Evolutionary conservation across 768 basidiomycete species (phyloP).

Genomic region (Trametes coccinea): DNA sequence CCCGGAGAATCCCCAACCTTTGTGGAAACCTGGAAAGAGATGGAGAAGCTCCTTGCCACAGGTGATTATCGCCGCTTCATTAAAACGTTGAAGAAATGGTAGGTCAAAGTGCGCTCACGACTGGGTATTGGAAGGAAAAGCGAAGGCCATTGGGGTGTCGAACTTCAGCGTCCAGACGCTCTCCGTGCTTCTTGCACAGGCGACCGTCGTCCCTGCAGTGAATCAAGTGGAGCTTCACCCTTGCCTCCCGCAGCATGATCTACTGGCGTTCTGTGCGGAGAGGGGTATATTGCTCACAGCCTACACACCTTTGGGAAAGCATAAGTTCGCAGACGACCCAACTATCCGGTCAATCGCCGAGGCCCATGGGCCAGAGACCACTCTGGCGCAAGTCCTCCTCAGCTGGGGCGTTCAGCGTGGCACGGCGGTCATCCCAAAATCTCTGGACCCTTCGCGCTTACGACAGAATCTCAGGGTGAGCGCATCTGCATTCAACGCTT

Average conservation of each 20-base stretch:
- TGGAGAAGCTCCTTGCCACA: conserved; percentile 35
- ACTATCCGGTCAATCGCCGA: conserved; percentile 42
- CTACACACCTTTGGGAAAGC: conserved; percentile 50
- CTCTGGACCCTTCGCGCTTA: conserved; percentile 44
- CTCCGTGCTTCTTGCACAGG: conserved; percentile 43
- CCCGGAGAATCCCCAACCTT: conserved; percentile 32
- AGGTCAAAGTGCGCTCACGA: not conserved
- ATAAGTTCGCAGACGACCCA: conserved; percentile 45
- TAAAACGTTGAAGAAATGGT: too few species aligned
- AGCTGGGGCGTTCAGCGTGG: conserved; percentile 51
- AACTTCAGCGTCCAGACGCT: conserved; percentile 46
- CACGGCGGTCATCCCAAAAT: conserved; percentile 46
- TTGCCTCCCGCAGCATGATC: conserved; percentile 60
- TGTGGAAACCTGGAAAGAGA: conserved; percentile 37
- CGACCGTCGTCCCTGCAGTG: conserved; percentile 58
- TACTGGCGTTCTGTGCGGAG: conserved; percentile 54
- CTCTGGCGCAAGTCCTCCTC: conserved; percentile 48
- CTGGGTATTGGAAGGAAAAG: conserved; percentile 29
- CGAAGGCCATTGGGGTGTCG: conserved; percentile 40
- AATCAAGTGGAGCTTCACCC: conserved; percentile 77
- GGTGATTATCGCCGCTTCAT: not conserved
- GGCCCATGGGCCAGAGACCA: conserved; percentile 40
- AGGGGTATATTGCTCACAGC: conserved; percentile 65
- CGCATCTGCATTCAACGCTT: too few species aligned
- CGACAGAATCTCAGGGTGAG: conserved; percentile 44